These are phyloP conservation scores for Ettlia oleoabundans DNA, from an alignment of 139 green algal species.

Conservation along the genomic window DNA sequence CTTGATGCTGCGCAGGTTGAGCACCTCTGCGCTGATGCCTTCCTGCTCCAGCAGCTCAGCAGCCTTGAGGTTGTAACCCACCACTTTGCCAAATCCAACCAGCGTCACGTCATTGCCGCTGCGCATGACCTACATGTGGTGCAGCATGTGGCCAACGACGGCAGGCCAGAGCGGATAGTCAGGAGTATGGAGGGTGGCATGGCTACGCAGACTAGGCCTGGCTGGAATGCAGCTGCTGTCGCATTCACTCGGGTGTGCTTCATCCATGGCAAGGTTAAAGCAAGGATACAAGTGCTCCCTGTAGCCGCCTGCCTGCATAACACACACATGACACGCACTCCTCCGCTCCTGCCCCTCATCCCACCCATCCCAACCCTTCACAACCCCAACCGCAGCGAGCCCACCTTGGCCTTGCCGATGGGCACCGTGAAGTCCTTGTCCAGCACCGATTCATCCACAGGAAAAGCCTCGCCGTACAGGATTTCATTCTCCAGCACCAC, in stretches of 20 bases:
- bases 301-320: too few species aligned
- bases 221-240: too few species aligned
- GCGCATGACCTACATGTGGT: conserved; percentile 68
- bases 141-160: not conserved
- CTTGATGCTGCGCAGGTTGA: conserved; percentile 96
- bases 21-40: conserved; percentile 93
- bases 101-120: conserved; percentile 94
- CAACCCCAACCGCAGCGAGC: not conserved
- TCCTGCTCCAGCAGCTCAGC: conserved; percentile 88
- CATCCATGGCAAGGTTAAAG: too few species aligned
- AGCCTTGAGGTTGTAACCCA: conserved; percentile 88
- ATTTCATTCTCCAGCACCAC: conserved; percentile 99
- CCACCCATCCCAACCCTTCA: not conserved
- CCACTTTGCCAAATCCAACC: conserved; percentile 94
- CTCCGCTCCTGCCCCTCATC: not conserved
- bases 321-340: too few species aligned
- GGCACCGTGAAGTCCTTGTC: conserved; percentile 95
- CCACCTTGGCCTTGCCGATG: conserved; percentile 96
- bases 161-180: not conserved
- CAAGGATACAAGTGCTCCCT: too few species aligned
- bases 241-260: too few species aligned
- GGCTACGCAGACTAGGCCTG: too few species aligned
- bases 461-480: conserved; percentile 93
- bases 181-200: too few species aligned
- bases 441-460: conserved; percentile 70